Base-by-base conservation (phyloP, 768 basidiomycete genomes). In the Pisolithus tinctorius region DNA sequence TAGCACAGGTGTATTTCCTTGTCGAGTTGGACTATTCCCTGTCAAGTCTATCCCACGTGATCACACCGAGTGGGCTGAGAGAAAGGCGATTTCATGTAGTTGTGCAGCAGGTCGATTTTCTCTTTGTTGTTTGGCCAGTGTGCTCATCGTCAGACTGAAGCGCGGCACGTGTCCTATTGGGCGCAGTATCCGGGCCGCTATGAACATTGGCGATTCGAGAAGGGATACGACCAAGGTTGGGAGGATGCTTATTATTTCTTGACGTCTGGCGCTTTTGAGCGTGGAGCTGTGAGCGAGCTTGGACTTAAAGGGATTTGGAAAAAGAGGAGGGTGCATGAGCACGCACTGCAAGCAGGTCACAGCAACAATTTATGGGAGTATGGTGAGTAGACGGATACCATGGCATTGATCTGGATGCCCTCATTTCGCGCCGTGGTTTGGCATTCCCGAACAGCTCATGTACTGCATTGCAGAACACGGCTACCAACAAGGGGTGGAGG, bases 161-260 rank as follows among this genome's bases (percentile, higher is more conserved):
- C 48, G 10, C 64, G 60, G 47, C 75, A 77, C 51, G 63, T 54
- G 31, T 56, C 66, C 25, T 76, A 73, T 58, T 75, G 75, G 75
- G 34, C 75, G 0, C 69, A 74, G 47, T 71, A 78, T 52, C 72
- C 75, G 1, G 81, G 83, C 0, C 63, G 76, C 9, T 84, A 86
- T 55, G 75, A 86, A 50, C 84, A 88, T 53, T 77, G 76, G 67
- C 75, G 84, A 4, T 90, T 90, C 59, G 73, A 67, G 25, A 73
- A 79, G 2, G 89, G 87, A 2, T 90, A 82, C 57, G 34, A 71
- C 2, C 68, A 73, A 47, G 89, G 88, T 1, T 92, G 89, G 89
- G 79, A 82, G 25, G 86, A 84, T 52, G 79, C 79, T 0, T 79
- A 80, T 59, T 48, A 60, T 31, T 89, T 89, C 69, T 71, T 86